Percentiles rank a stretch among this genome's conserved stretches.
Evolutionary conservation across 805 yeast genomes (phyloP).

Genomic region (Maudiozyma barnettii): DNA sequence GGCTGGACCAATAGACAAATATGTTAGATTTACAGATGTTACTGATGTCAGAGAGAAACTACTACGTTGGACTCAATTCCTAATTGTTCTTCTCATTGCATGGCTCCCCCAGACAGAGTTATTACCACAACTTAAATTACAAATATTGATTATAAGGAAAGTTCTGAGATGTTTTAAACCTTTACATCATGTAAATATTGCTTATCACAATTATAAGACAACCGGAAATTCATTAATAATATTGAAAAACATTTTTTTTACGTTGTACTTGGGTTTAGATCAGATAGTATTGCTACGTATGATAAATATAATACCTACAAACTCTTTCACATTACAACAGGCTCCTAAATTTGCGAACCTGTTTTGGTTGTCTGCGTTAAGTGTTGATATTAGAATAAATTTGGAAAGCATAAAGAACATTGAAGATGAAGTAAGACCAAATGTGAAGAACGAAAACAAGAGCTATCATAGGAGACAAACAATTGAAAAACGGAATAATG

Average conservation of each 20-base stretch:
- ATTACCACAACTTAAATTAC: constrained; percentile 10
- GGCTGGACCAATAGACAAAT: neutral
- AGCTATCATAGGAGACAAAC: neutral
- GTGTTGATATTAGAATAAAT: constrained; percentile 52
- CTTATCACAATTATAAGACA: constrained; percentile 46
- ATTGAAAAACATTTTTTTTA: constrained; percentile 49
- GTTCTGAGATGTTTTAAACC: constrained; percentile 79
- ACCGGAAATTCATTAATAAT: constrained; percentile 12
- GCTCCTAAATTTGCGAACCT: constrained; percentile 50
- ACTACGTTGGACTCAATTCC: neutral
- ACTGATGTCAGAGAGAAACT: neutral
- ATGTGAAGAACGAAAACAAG: neutral
- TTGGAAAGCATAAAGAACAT: constrained; percentile 33
- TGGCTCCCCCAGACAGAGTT: constrained; percentile 32
- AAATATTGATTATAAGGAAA: constrained; percentile 65
- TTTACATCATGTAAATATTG: constrained; percentile 54
- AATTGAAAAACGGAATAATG: neutral
- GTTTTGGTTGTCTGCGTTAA: constrained; percentile 69
- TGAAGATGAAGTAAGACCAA: neutral
- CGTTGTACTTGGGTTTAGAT: constrained; percentile 54
- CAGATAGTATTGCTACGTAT: constrained; percentile 47
- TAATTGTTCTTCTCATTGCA: neutral
- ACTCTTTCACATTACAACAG: constrained; percentile 35
- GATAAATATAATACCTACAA: constrained; percentile 40
- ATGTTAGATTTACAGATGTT: neutral